Base-by-base conservation (phyloP, 1,284 basidiomycete genomes). In the Grifola frondosa region DNA sequence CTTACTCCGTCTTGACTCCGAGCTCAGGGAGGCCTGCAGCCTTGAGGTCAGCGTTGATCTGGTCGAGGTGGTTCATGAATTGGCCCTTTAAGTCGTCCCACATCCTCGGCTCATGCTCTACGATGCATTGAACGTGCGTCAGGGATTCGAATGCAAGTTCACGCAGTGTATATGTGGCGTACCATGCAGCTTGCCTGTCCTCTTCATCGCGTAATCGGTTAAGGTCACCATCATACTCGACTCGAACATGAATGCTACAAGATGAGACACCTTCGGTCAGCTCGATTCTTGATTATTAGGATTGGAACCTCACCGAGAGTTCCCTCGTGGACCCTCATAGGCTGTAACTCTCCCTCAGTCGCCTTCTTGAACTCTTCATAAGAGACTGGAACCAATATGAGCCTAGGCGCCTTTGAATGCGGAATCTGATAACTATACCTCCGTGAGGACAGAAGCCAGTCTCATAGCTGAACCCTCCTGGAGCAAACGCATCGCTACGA, bases 171-270 rank as follows among this genome's bases (percentile, higher is more conserved):
- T 16, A 55, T n/a, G n/a, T n/a, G n/a, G n/a, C 67, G 44, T 50
- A 80, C 78, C 71, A 48, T 81, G 77, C 12, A 80, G 65, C 40
- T 75, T 77, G 12, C 77, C 78, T 19, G 74, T 72, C 24, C 73
- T 64, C 39, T 80, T 74, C 68, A 80, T 77, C 4, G 80, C 80
- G 51, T 68, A 84, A 49, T 83, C 81, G 5, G 80, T 80, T 29
- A 84, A 66, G 0, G 77, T 79, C 49, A 81, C 72, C 62, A 75
- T 74, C 70, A 80, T 74, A 52, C 74, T 77, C 3, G 78, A 74
- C 59, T 83, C 81, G 49, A 84, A 79, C 80, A 84, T 81, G 61
- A 81, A 78, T 10, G 73, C 81, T 80, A 28, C n/a, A n/a, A n/a
- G n/a, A n/a, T n/a, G n/a, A n/a, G n/a, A n/a, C n/a, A n/a, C n/a